Percentiles rank a stretch among this genome's conserved stretches.
phyloP scores from a whole-genome alignment of 2,329 filamentous ascomycete genomes.

The Neofusicoccum kwambonambiense region DNA sequence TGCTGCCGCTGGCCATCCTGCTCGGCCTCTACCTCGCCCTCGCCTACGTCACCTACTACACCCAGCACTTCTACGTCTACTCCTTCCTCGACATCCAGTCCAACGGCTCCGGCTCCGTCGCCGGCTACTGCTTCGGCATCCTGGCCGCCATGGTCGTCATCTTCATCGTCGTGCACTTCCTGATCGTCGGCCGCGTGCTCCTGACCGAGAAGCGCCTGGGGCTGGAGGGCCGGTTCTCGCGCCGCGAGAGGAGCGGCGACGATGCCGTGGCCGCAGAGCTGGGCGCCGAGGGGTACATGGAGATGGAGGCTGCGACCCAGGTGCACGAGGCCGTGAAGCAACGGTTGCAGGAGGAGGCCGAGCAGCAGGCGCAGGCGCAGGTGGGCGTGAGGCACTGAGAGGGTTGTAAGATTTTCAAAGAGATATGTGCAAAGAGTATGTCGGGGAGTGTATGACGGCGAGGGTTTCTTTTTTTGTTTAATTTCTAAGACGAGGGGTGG shows the following conservation, averaged over 20 bases:
- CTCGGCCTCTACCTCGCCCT: constrained; percentile 70
- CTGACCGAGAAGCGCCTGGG: constrained; percentile 47
- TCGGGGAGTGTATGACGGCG: no score
- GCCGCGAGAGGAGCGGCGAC: background rate
- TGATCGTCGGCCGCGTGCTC: constrained; percentile 40
- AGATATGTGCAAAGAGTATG: no score
- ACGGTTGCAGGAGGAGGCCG: constrained; percentile 4
- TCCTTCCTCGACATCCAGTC: constrained; percentile 64
- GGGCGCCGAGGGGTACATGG: background rate
- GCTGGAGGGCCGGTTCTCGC: constrained; percentile 38
- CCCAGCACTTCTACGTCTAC: constrained; percentile 75
- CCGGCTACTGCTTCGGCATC: constrained; percentile 60
- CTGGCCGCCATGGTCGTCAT: constrained; percentile 39
- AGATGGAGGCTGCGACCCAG: constrained; percentile 6
- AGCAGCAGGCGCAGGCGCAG: constrained; percentile 12
- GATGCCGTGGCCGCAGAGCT: background rate
- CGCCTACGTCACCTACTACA: constrained; percentile 70
- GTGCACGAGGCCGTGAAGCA: constrained; percentile 1
- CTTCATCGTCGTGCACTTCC: constrained; percentile 42
- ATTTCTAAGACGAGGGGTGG: background rate
- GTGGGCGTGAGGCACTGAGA: background rate
- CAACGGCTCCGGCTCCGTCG: constrained; percentile 55
- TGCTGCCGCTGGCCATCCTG: constrained; percentile 67
- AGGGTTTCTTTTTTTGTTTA: background rate
- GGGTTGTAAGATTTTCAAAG: background rate